Conservation (phyloP, 2,329 filamentous ascomycete species). For the Colletotrichum musae region DNA sequence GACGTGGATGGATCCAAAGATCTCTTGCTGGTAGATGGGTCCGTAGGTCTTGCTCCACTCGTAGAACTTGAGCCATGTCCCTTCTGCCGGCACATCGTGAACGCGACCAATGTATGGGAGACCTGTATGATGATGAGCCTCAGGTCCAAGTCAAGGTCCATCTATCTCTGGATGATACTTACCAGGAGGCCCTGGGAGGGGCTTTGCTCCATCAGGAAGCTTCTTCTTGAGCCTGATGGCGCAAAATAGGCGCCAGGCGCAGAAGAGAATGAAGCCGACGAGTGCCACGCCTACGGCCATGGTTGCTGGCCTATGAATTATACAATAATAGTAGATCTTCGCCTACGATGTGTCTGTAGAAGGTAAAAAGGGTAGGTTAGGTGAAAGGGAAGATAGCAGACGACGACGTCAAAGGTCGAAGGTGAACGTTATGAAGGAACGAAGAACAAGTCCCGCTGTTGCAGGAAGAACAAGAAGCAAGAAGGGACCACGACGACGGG, state of each 20-base stretch:
- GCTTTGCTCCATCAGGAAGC: constrained; percentile 47
- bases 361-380: not conserved
- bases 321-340: constrained; percentile 7
- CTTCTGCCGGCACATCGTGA: constrained; percentile 59
- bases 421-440: constrained; percentile 12
- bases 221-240: constrained; percentile 40
- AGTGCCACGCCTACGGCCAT: constrained; percentile 38
- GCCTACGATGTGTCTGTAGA: not conserved
- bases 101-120: constrained; percentile 60
- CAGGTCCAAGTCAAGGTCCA: constrained; percentile 7
- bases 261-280: constrained; percentile 36
- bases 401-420: constrained; percentile 21
- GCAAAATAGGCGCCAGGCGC: constrained; percentile 36
- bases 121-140: constrained; percentile 47
- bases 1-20: constrained; percentile 62
- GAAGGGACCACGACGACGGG: constrained; percentile 26
- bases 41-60: constrained; percentile 63
- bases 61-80: constrained; percentile 63
- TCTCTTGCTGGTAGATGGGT: constrained; percentile 62
- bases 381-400: constrained; percentile 3
- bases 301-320: constrained; percentile 11
- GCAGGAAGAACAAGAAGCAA: constrained; percentile 26
- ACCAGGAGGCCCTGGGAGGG: constrained; percentile 50
- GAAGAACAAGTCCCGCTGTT: constrained; percentile 30
- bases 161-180: constrained; percentile 5